phyloP scores from a whole-genome alignment of 306 rosid genomes.

The Corylus avellana region DNA sequence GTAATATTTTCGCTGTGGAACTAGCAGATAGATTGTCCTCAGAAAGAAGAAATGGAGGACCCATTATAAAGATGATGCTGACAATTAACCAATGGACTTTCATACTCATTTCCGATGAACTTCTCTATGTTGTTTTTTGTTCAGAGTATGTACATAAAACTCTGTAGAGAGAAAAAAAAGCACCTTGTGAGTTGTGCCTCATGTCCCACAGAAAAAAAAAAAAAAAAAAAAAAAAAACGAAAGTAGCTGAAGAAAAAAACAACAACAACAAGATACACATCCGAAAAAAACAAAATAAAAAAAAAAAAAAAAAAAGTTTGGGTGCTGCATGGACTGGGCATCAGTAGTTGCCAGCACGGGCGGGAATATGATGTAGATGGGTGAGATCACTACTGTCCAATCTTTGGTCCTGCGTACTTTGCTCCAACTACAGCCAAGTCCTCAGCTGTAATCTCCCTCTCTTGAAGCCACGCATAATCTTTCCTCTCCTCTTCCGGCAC shows the following conservation, averaged over 20 bases:
- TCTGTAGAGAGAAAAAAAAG: conserved; percentile 24
- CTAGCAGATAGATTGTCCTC: too few species aligned
- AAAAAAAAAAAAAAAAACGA: conserved; percentile 1
- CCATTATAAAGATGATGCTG: neutral
- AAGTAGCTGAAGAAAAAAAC: conserved; percentile 3
- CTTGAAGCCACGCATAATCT: conserved; percentile 78
- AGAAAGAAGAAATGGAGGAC: neutral
- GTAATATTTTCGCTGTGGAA: neutral
- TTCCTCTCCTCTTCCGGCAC: conserved; percentile 62
- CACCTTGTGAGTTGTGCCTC: conserved; percentile 25
- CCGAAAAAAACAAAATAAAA: neutral
- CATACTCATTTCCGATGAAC: conserved; percentile 27
- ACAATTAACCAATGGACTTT: conserved; percentile 24
- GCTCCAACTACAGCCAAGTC: conserved; percentile 65
- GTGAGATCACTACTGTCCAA: conserved; percentile 47
- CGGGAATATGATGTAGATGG: conserved; percentile 11
- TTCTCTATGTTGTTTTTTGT: conserved; percentile 24
- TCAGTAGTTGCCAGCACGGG: conserved; percentile 12
- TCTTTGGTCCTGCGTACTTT: conserved; percentile 66
- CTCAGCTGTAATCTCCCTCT: conserved; percentile 58
- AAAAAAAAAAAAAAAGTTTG: conserved; percentile 12
- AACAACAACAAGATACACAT: neutral
- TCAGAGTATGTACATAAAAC: conserved; percentile 51
- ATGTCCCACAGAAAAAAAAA: conserved; percentile 29
- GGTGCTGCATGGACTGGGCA: conserved; percentile 27